Evolutionary conservation across 2,329 filamentous ascomycete genomes (phyloP).

Genomic region (Cordyceps fumosorosea): DNA sequence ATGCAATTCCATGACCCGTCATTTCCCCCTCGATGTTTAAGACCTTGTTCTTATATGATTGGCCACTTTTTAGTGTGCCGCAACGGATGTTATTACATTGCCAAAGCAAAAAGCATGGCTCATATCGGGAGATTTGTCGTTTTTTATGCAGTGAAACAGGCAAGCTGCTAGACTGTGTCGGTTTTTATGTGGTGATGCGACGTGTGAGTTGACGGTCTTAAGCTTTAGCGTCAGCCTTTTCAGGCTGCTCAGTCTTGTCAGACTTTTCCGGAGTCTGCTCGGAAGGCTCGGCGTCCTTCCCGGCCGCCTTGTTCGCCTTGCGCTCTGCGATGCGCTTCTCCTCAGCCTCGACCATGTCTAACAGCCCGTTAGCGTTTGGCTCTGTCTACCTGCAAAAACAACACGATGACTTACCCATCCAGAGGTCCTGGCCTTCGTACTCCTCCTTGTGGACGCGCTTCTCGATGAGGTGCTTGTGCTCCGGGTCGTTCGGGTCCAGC

Average conservation of each 20-base stretch:
- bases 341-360: conserved; percentile 78
- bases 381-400: too few relatives aligned
- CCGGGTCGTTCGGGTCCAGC: conserved; percentile 72
- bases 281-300: not conserved
- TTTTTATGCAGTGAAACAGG: not conserved
- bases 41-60: not conserved
- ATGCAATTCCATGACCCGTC: not conserved
- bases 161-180: not conserved
- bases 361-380: conserved; percentile 2
- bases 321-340: conserved; percentile 51
- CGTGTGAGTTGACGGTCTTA: not conserved
- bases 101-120: not conserved
- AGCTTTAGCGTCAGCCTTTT: not conserved
- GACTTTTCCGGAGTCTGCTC: not conserved
- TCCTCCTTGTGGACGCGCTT: conserved; percentile 83
- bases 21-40: not conserved
- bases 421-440: conserved; percentile 84
- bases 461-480: conserved; percentile 77
- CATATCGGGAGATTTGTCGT: conserved; percentile 6
- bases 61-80: not conserved
- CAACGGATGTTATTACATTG: not conserved
- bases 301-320: conserved; percentile 19
- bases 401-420: conserved; percentile 59
- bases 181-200: not conserved
- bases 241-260: not conserved